Evolutionary conservation across 75 land plant species (phyloP), one percentile per base, ranked within the genome.

Genomic region (Azolla pinnata): DNA sequence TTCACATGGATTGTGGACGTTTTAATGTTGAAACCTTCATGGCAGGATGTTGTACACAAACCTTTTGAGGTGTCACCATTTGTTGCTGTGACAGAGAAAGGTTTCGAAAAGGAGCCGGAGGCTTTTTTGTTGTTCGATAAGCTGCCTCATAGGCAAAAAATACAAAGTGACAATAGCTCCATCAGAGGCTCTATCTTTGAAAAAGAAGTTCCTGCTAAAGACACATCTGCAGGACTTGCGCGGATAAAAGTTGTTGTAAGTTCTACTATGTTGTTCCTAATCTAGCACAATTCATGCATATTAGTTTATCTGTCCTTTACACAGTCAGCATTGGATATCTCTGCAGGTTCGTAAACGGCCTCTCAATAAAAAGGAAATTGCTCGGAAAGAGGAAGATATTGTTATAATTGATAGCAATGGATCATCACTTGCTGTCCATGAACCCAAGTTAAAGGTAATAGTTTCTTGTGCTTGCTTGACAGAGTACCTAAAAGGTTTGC

Each of bases 361-460:
- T 9, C 33, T 74, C 30, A 76, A 76, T 35, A 76, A 76, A 64
- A 75, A 75, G 54, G 79, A 76, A 56, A 1, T 76, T 21, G 61
- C 70, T 19, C 69, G 77, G 21, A 76, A 76, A 42, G 79, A 76
- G 51, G 79, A 76, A 42, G 79, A 76, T 48, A 76, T 76, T 28
- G 45, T 76, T 0, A 67, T 78, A 16, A 67, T 76, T 29, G 78
- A 66, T 38, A 65, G 47, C 20, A 33, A 16, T 33, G 77, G 60
- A 18, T 35, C 54, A 32, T 67, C 71, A 2, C 56, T 76, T 12
- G 74, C 67, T 34, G 79, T 76, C 31, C 79, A 76, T 53, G 79
- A 76, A 67, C 78, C 79, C 10, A 76, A 76, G 63, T 44, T 76
- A 51, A 76, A 73, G 79, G 79, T 76, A 46, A 20, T 8, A 18